Evolutionary conservation across 1,284 basidiomycete species (phyloP).

Genomic region (Rhodotorula glutinis): DNA sequence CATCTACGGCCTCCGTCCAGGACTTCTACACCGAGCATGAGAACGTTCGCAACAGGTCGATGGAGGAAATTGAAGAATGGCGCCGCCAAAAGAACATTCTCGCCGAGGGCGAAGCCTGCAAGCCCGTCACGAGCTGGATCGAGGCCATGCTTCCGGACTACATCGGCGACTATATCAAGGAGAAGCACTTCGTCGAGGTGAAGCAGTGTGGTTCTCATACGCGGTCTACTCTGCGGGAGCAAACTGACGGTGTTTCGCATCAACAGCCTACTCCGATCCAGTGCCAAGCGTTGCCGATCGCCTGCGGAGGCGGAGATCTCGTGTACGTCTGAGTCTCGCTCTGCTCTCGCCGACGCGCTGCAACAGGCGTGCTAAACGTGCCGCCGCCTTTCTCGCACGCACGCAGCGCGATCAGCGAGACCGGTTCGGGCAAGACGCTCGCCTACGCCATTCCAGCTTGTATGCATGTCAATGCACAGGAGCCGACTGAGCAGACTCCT

Average conservation of each 20-base stretch:
- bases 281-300: slow-evolving; percentile 50
- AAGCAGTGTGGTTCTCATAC: neutral
- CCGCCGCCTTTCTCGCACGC: neutral
- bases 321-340: slow-evolving; percentile 11
- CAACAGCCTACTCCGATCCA: slow-evolving; percentile 47
- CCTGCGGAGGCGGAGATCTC: slow-evolving; percentile 47
- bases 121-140: slow-evolving; percentile 47
- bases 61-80: slow-evolving; percentile 45
- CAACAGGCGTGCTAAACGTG: neutral
- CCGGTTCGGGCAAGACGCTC: slow-evolving; percentile 95
- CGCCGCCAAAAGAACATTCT: slow-evolving; percentile 34
- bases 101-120: slow-evolving; percentile 43
- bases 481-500: neutral
- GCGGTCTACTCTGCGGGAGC: neutral
- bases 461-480: slow-evolving; percentile 65
- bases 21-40: slow-evolving; percentile 41
- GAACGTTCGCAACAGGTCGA: slow-evolving; percentile 42
- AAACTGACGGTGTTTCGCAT: neutral
- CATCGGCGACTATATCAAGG: slow-evolving; percentile 44
- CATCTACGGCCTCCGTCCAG: neutral
- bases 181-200: slow-evolving; percentile 44
- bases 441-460: slow-evolving; percentile 93
- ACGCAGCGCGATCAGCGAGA: slow-evolving; percentile 56
- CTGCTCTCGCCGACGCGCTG: too few relatives aligned
- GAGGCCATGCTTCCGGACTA: slow-evolving; percentile 48